These are phyloP conservation scores for Microdochium bolleyi DNA, from an alignment of 2,329 filamentous ascomycete genomes.

Conservation along the genomic window DNA sequence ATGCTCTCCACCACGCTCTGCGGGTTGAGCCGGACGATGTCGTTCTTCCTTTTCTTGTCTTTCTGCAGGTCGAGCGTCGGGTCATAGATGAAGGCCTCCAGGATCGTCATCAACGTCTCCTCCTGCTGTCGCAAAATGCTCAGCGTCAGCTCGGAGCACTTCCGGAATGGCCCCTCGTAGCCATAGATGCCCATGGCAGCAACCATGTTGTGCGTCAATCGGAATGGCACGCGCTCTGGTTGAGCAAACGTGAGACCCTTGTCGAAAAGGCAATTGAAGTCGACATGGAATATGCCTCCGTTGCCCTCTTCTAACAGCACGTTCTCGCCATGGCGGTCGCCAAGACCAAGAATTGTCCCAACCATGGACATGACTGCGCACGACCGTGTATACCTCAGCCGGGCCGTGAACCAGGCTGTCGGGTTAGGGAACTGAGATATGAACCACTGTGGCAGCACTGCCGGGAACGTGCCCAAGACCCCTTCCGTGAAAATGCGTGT, in stretches of 20 bases:
- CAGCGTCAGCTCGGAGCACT: constrained; percentile 83
- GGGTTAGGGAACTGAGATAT: constrained; percentile 91
- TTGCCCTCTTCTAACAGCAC: constrained; percentile 90
- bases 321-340: constrained; percentile 95
- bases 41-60: constrained; percentile 54
- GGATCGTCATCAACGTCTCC: constrained; percentile 92
- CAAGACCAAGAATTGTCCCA: constrained; percentile 85
- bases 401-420: constrained; percentile 82
- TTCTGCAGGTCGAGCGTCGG: constrained; percentile 85
- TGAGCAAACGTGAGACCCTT: constrained; percentile 94
- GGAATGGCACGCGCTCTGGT: constrained; percentile 91
- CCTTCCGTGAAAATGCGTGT: constrained; percentile 63
- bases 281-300: constrained; percentile 91
- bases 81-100: constrained; percentile 96
- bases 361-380: constrained; percentile 99
- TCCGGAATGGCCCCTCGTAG: constrained; percentile 86
- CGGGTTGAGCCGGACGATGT: constrained; percentile 43
- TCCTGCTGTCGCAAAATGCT: constrained; percentile 80
- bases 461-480: constrained; percentile 61
- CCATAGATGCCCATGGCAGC: constrained; percentile 94
- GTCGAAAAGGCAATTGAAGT: constrained; percentile 99
- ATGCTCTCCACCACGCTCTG: constrained; percentile 84
- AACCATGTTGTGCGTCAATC: constrained; percentile 96
- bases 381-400: constrained; percentile 83
- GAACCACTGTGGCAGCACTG: constrained; percentile 91